Percentiles rank a stretch among this genome's conserved stretches.
phyloP scores from a whole-genome alignment of 257 asterid genomes.

The Solanum paucissectum region DNA sequence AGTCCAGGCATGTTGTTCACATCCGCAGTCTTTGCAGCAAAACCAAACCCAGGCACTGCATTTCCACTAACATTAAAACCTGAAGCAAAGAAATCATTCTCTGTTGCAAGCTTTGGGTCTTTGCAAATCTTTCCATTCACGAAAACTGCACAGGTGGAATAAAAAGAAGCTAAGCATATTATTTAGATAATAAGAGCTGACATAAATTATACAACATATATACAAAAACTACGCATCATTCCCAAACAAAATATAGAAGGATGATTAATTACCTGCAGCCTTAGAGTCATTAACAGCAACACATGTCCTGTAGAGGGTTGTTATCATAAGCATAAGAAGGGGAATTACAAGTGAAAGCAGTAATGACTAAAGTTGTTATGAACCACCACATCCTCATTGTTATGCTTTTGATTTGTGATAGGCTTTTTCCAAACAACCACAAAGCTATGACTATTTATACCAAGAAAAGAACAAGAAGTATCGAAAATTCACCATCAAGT shows the following conservation, averaged over 20 bases:
- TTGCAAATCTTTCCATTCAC: background rate
- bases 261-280: background rate
- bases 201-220: no score
- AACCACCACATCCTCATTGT: background rate
- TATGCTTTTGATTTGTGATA: background rate
- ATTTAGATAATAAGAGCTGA: no score
- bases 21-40: background rate
- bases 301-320: background rate
- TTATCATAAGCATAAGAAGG: background rate
- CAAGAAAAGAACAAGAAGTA: background rate
- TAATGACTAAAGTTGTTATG: background rate
- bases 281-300: background rate
- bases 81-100: background rate
- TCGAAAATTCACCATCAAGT: background rate
- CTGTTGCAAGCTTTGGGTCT: background rate
- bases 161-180: no score
- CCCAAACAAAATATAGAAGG: background rate
- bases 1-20: background rate
- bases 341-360: background rate
- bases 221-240: background rate
- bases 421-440: background rate
- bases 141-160: background rate
- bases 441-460: background rate
- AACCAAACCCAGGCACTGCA: background rate
- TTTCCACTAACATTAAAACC: background rate